phyloP scores from a whole-genome alignment of 495 filamentous ascomycete genomes.

The Penicilliopsis zonata region DNA sequence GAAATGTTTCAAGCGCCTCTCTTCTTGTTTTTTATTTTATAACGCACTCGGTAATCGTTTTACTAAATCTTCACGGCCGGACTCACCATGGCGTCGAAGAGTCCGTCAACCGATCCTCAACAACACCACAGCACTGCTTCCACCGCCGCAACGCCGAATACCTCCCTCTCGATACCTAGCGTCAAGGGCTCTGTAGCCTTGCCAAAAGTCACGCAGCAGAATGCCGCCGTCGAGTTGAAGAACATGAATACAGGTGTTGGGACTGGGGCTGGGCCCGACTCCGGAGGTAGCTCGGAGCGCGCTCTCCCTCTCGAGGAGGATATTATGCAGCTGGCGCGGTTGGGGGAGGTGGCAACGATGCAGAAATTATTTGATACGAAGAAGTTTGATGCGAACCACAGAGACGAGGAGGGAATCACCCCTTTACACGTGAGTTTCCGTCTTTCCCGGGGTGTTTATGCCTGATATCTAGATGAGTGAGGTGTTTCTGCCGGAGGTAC shows the following conservation, averaged over 20 bases:
- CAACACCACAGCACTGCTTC: constrained; percentile 16
- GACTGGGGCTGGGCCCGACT: constrained; percentile 31
- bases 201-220: constrained; percentile 38
- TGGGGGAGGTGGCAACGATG: constrained; percentile 78
- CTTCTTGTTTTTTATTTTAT: no score
- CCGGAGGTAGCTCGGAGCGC: constrained; percentile 20
- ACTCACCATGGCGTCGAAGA: constrained; percentile 18
- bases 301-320: constrained; percentile 60
- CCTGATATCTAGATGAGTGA: no score
- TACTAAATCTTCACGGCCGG: background rate
- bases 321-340: constrained; percentile 87
- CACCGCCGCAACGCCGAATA: constrained; percentile 12
- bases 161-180: constrained; percentile 22
- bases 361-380: constrained; percentile 76
- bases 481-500: constrained; percentile 4
- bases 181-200: constrained; percentile 46
- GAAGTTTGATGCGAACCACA: constrained; percentile 67
- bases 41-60: no score
- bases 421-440: constrained; percentile 88
- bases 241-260: no score
- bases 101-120: constrained; percentile 14
- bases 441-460: no score
- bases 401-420: constrained; percentile 85
- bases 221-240: constrained; percentile 58
- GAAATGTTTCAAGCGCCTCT: background rate